These are phyloP conservation scores for Zoysia japonica DNA, from an alignment of 176 grass and related monocot species.

Conservation along the genomic window DNA sequence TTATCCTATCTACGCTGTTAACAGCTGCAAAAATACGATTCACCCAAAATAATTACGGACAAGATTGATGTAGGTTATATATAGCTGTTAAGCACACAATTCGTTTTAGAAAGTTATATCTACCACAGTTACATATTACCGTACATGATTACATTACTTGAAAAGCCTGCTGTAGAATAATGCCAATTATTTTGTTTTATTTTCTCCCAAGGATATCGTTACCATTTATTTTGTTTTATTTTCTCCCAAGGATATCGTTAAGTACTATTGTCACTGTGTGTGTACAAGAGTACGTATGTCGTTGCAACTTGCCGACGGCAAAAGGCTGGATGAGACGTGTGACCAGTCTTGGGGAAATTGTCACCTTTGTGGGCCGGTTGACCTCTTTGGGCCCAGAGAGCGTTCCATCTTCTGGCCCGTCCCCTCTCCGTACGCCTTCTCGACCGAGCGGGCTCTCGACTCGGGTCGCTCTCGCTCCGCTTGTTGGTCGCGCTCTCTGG, in stretches of 20 bases:
- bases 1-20: not conserved
- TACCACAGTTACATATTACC: not conserved
- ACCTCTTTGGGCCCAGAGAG: not conserved
- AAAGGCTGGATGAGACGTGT: not conserved
- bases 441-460: not conserved
- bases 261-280: too few species aligned
- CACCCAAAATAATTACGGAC: not conserved
- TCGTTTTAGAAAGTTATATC: not conserved
- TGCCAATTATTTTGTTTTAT: not conserved
- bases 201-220: not conserved
- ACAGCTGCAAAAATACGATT: not conserved
- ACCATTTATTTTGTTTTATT: too few species aligned
- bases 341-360: not conserved
- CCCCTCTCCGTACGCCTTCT: not conserved
- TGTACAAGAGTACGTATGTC: too few species aligned
- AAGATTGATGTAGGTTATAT: not conserved
- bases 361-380: not conserved
- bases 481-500: not conserved
- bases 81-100: not conserved
- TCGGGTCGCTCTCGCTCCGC: constrained; percentile 4
- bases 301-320: too few species aligned
- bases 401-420: constrained; percentile 20
- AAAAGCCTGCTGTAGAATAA: not conserved
- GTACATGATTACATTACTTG: too few species aligned
- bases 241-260: too few species aligned